phyloP scores from a whole-genome alignment of 208 protist genomes.

The Crithidia expoeki region DNA sequence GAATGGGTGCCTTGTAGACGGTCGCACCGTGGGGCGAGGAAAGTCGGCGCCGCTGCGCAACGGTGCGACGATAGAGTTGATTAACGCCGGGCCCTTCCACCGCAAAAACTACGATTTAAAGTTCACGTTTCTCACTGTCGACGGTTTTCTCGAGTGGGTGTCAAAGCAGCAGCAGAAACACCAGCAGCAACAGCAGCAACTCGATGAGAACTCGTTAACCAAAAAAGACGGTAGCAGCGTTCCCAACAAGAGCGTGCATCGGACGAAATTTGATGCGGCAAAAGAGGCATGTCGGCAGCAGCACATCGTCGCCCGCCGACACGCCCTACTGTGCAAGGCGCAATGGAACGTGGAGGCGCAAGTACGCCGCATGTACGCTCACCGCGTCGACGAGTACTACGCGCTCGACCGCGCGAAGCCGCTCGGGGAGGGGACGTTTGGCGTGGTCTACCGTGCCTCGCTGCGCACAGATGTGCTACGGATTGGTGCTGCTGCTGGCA shows the following conservation, averaged over 20 bases:
- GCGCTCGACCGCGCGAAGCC: constrained; percentile 30
- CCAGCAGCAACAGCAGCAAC: background rate
- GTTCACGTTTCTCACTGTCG: constrained; percentile 38
- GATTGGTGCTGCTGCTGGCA: background rate
- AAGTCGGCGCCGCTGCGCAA: constrained; percentile 22
- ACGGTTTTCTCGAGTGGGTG: constrained; percentile 31
- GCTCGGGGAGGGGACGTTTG: constrained; percentile 52
- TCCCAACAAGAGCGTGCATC: background rate
- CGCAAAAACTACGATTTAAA: constrained; percentile 50
- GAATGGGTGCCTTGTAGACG: constrained; percentile 58
- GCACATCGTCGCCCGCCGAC: constrained; percentile 17
- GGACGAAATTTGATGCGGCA: background rate
- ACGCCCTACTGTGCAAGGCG: constrained; percentile 37
- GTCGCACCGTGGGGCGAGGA: constrained; percentile 41
- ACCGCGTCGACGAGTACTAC: constrained; percentile 54
- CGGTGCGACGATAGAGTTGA: constrained; percentile 49
- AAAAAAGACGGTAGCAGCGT: background rate
- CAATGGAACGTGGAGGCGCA: constrained; percentile 50
- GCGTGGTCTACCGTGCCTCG: constrained; percentile 48
- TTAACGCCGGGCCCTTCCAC: constrained; percentile 46
- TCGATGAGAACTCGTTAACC: background rate
- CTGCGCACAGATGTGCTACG: constrained; percentile 9
- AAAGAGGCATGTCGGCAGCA: constrained; percentile 1
- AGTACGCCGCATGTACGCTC: constrained; percentile 55
- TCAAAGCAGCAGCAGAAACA: background rate